phyloP scores from a whole-genome alignment of 805 yeast species.

The Lipomyces starkeyi region DNA sequence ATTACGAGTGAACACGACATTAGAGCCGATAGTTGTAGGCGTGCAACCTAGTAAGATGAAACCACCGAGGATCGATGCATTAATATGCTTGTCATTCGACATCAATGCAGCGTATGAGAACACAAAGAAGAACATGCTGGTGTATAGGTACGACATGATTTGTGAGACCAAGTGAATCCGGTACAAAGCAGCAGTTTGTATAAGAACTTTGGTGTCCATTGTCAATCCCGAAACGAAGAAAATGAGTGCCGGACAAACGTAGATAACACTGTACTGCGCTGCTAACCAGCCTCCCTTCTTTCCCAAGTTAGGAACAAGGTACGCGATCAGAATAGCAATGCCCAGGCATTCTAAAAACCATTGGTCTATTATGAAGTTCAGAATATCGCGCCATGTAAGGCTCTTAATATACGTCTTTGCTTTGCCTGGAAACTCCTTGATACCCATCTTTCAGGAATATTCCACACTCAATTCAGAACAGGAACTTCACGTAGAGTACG shows the following conservation, averaged over 20 bases:
- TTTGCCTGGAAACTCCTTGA: neutral
- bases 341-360: slow-evolving; percentile 83
- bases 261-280: slow-evolving; percentile 80
- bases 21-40: slow-evolving; percentile 93
- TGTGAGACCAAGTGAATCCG: slow-evolving; percentile 78
- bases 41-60: slow-evolving; percentile 80
- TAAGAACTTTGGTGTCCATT: slow-evolving; percentile 67
- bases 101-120: slow-evolving; percentile 68
- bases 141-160: slow-evolving; percentile 62
- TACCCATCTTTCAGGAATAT: neutral
- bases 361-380: slow-evolving; percentile 42
- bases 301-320: slow-evolving; percentile 81
- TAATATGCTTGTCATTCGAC: slow-evolving; percentile 63
- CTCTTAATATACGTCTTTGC: slow-evolving; percentile 16
- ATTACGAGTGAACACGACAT: slow-evolving; percentile 86
- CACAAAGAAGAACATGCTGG: slow-evolving; percentile 72
- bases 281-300: slow-evolving; percentile 77
- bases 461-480: neutral
- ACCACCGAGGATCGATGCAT: slow-evolving; percentile 79
- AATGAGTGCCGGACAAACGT: slow-evolving; percentile 86
- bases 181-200: slow-evolving; percentile 73
- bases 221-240: slow-evolving; percentile 82
- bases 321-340: slow-evolving; percentile 73
- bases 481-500: neutral
- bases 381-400: slow-evolving; percentile 23